Percentiles rank a stretch among this genome's conserved stretches.
phyloP scores from a whole-genome alignment of 305 asterid genomes.

The Lippia alba region DNA sequence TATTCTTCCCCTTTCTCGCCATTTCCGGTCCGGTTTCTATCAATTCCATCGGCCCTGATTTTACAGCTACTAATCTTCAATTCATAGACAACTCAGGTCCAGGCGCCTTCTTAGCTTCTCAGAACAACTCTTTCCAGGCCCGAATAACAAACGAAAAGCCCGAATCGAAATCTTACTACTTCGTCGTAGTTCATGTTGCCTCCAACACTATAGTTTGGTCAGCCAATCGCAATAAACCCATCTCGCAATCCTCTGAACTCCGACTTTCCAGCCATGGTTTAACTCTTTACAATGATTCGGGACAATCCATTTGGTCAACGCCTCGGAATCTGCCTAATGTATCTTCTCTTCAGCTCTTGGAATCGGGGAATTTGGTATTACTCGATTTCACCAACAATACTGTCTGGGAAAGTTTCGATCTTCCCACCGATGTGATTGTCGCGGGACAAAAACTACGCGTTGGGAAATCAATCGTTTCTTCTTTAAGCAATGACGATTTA shows the following conservation, averaged over 20 bases:
- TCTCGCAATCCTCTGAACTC: background rate
- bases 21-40: conserved; percentile 36
- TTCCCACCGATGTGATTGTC: conserved; percentile 46
- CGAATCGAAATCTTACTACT: conserved; percentile 20
- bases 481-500: conserved; percentile 34
- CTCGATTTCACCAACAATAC: conserved; percentile 37
- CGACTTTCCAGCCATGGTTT: background rate
- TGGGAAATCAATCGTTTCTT: conserved; percentile 45
- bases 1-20: conserved; percentile 27
- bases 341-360: conserved; percentile 44
- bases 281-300: conserved; percentile 33
- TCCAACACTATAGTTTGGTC: conserved; percentile 1
- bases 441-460: conserved; percentile 39
- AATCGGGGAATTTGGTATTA: conserved; percentile 48
- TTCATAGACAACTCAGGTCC: conserved; percentile 42
- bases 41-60: conserved; percentile 39
- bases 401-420: conserved; percentile 52
- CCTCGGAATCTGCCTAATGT: conserved; percentile 28
- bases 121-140: conserved; percentile 47
- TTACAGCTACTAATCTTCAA: conserved; percentile 40
- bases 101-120: conserved; percentile 47
- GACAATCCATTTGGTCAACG: conserved; percentile 48
- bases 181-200: background rate
- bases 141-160: conserved; percentile 31
- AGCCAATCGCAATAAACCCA: background rate